Conservation (phyloP, 805 yeast species). For the Teunomyces cretensis region DNA sequence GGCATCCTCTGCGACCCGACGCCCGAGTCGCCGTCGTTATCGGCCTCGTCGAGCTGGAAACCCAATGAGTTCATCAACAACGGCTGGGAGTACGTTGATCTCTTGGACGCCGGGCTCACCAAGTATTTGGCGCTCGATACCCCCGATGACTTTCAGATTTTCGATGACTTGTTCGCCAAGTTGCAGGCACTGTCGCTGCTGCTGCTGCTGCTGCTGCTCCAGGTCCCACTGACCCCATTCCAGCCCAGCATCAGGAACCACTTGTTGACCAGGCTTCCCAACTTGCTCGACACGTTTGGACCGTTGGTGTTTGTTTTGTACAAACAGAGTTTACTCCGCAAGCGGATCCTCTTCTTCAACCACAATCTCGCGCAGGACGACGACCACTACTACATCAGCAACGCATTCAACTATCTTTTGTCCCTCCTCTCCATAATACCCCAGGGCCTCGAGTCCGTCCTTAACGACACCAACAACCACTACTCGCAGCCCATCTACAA, state of each 20-base stretch:
- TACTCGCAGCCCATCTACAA: constrained; percentile 55
- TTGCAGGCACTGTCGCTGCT: constrained; percentile 10
- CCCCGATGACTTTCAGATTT: constrained; percentile 5
- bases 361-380: constrained; percentile 3
- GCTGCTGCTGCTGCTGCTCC: background rate
- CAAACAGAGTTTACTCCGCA: constrained; percentile 60
- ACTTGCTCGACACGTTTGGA: constrained; percentile 28
- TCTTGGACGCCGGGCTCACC: constrained; percentile 28
- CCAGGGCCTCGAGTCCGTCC: constrained; percentile 41
- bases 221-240: constrained; percentile 11
- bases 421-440: constrained; percentile 66
- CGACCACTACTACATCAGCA: constrained; percentile 16
- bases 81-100: constrained; percentile 44
- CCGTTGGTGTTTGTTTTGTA: constrained; percentile 65
- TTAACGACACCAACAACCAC: constrained; percentile 8
- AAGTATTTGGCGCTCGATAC: constrained; percentile 15
- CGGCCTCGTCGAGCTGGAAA: constrained; percentile 29
- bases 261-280: constrained; percentile 42
- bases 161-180: constrained; percentile 16
- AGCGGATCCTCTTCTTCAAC: constrained; percentile 44
- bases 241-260: constrained; percentile 33
- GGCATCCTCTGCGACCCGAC: constrained; percentile 57
- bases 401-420: constrained; percentile 53
- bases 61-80: constrained; percentile 38
- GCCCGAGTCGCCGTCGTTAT: constrained; percentile 4